phyloP scores from a whole-genome alignment of 306 rosid species.

The Vicia villosa region DNA sequence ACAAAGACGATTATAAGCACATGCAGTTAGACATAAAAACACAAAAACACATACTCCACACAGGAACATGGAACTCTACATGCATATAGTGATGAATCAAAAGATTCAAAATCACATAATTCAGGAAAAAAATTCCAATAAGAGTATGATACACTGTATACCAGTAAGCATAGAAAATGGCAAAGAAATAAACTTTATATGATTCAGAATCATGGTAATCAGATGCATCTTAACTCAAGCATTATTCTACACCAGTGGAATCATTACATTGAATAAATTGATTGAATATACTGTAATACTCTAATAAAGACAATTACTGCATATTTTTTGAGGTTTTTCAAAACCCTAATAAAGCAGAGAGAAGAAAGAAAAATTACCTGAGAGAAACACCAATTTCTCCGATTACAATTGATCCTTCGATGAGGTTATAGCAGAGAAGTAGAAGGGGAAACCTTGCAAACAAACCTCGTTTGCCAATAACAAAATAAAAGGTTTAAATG shows the following conservation, averaged over 20 bases:
- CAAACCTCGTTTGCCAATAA: too few relatives aligned
- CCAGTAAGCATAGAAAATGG: slow-evolving; percentile 15
- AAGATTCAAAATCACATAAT: slow-evolving; percentile 24
- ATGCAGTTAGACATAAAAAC: not conserved
- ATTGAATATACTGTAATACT: not conserved
- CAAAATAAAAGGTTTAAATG: too few relatives aligned
- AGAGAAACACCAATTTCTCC: not conserved
- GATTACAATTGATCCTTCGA: slow-evolving; percentile 14
- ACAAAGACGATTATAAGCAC: slow-evolving; percentile 6
- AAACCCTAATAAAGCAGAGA: slow-evolving; percentile 31
- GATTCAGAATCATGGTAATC: slow-evolving; percentile 28
- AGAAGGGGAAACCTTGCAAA: not conserved
- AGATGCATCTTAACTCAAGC: slow-evolving; percentile 13
- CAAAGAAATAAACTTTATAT: slow-evolving; percentile 1
- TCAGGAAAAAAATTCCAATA: slow-evolving; percentile 8
- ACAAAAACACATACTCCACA: not conserved
- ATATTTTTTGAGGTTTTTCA: not conserved
- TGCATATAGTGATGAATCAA: slow-evolving; percentile 1
- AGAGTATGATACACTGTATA: not conserved
- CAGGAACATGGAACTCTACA: slow-evolving; percentile 10
- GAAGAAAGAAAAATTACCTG: slow-evolving; percentile 35
- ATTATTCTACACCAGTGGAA: slow-evolving; percentile 7
- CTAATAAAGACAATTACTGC: too few relatives aligned
- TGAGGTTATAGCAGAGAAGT: slow-evolving; percentile 6
- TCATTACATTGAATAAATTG: not conserved